A percentile compares a stretch with the other conserved stretches of the same genome.
These are phyloP conservation scores for Lichtheimia hyalospora DNA, from an alignment of 371 early-diverging fungal genomes.

Conservation along the genomic window DNA sequence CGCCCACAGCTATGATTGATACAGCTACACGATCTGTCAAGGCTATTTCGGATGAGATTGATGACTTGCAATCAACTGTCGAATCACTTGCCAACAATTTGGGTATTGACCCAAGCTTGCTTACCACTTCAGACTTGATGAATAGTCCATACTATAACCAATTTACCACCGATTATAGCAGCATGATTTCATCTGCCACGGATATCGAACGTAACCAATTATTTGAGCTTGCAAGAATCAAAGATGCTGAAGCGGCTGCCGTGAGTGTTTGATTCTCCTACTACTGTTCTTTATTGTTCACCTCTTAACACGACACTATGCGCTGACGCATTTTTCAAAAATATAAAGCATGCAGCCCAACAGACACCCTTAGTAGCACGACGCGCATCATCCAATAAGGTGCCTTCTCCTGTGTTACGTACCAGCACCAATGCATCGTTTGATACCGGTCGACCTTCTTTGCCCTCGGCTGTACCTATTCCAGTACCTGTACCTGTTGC, in stretches of 20 bases:
- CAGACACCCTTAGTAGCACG: constrained; percentile 11
- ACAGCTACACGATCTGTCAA: constrained; percentile 26
- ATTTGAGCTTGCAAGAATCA: constrained; percentile 9
- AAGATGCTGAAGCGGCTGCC: background rate
- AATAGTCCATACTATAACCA: constrained; percentile 1
- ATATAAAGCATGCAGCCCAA: background rate
- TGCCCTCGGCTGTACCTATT: background rate
- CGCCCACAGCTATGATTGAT: constrained; percentile 1
- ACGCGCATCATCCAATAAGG: constrained; percentile 6
- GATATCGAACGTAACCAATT: constrained; percentile 7
- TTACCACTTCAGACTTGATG: constrained; percentile 1
- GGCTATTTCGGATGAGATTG: constrained; percentile 31
- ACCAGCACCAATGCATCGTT: constrained; percentile 4
- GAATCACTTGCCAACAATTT: constrained; percentile 28
- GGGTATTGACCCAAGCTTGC: constrained; percentile 26
- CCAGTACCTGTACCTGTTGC: constrained; percentile 9
- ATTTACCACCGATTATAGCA: constrained; percentile 11
- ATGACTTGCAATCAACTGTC: constrained; percentile 26
- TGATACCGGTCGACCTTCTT: background rate
- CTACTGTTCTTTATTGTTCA: too few relatives aligned
- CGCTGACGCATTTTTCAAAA: background rate
- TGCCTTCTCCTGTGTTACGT: constrained; percentile 12
- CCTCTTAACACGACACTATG: too few relatives aligned
- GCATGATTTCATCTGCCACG: constrained; percentile 16
- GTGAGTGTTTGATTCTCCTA: background rate